These are phyloP conservation scores for Spathaspora sp. DNA, from an alignment of 805 yeast genomes.

Conservation along the genomic window DNA sequence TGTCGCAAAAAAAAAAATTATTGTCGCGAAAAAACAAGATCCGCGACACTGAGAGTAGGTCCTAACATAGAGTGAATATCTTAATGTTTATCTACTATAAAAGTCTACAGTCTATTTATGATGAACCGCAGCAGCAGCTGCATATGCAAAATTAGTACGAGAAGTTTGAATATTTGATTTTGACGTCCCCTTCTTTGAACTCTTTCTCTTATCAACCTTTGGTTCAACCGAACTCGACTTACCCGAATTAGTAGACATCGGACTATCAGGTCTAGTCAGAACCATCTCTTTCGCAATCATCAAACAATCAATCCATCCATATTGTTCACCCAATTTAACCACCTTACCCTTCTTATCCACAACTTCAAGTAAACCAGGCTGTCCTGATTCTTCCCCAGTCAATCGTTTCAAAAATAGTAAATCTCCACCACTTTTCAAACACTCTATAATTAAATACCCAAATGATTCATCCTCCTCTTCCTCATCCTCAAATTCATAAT, in stretches of 20 bases:
- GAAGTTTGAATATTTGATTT: not conserved
- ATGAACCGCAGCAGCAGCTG: constrained; percentile 46
- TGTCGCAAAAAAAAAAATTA: no score
- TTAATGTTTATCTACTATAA: not conserved
- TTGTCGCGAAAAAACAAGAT: no score
- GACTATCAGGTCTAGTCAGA: constrained; percentile 10
- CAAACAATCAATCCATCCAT: constrained; percentile 69
- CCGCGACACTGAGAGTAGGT: no score
- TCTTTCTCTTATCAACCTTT: not conserved
- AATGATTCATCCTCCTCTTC: constrained; percentile 42
- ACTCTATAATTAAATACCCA: constrained; percentile 65
- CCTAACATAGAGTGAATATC: no score
- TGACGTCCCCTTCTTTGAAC: constrained; percentile 6
- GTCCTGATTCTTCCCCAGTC: constrained; percentile 31
- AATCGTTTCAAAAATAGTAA: constrained; percentile 48
- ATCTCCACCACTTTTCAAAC: constrained; percentile 49
- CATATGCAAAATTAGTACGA: constrained; percentile 37
- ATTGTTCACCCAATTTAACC: constrained; percentile 43
- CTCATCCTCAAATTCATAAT: constrained; percentile 61
- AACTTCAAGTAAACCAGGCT: constrained; percentile 17
- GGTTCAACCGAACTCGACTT: not conserved
- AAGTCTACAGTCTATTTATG: constrained; percentile 16
- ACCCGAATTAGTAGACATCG: not conserved
- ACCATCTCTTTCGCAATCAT: constrained; percentile 59
- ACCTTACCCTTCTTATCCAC: constrained; percentile 27